Conservation (phyloP, 2,329 filamentous ascomycete species). For the Acephala macrosclerotiorum region DNA sequence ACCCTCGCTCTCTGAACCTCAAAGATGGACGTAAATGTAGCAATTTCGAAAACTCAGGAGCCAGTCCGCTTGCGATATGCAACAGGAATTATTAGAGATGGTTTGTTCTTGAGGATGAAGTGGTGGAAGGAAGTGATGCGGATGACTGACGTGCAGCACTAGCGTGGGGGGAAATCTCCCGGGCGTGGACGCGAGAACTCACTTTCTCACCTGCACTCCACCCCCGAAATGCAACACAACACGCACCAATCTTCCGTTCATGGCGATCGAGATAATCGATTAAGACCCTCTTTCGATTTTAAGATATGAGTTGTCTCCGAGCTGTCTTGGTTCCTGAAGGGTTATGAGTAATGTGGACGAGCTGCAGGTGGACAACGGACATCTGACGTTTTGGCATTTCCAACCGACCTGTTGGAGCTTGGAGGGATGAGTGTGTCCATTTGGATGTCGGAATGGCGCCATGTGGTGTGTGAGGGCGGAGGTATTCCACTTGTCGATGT, state of each 20-base stretch:
- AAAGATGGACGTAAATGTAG: no score
- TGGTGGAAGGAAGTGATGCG: neutral
- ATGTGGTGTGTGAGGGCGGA: neutral
- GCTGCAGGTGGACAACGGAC: neutral
- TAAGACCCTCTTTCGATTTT: no score
- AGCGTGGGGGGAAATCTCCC: neutral
- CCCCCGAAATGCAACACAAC: constrained; percentile 2
- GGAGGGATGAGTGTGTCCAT: neutral
- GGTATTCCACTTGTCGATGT: neutral
- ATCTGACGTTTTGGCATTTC: neutral
- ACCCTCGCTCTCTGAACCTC: no score
- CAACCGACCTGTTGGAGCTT: neutral
- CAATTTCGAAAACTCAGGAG: no score
- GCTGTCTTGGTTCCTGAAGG: no score
- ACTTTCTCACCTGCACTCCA: constrained; percentile 2
- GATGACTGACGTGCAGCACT: neutral
- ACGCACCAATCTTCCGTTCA: neutral
- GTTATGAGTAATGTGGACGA: neutral
- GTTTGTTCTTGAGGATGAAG: neutral
- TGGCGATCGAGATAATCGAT: no score
- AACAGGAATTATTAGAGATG: neutral
- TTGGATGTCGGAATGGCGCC: neutral
- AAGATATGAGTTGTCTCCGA: no score
- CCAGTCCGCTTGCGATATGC: no score
- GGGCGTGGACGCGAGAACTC: neutral